Percentiles rank a stretch among this genome's conserved stretches.
These are phyloP conservation scores for Sideroxylon spinosum DNA, from an alignment of 179 eudicot genomes.

Conservation along the genomic window DNA sequence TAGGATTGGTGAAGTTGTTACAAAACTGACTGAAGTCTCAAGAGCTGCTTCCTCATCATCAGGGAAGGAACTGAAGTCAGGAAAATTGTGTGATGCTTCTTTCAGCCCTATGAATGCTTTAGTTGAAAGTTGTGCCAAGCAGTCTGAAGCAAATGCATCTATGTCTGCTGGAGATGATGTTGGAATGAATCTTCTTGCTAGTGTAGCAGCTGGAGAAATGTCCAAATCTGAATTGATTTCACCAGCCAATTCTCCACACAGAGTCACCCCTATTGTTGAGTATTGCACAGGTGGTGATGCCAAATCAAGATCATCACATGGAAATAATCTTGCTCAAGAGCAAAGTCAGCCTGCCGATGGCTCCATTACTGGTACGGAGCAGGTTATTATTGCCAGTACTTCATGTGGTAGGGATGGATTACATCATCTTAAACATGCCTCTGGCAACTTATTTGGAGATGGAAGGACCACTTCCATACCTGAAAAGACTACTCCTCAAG, in stretches of 20 bases:
- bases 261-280: slow-evolving; percentile 27
- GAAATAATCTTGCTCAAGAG: slow-evolving; percentile 15
- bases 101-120: slow-evolving; percentile 84
- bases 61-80: slow-evolving; percentile 37
- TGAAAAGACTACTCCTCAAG: slow-evolving; percentile 9
- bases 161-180: slow-evolving; percentile 60
- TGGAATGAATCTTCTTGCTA: slow-evolving; percentile 92
- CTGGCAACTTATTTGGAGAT: slow-evolving; percentile 14
- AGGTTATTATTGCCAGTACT: slow-evolving; percentile 18
- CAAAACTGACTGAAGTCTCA: slow-evolving; percentile 27
- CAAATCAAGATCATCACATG: slow-evolving; percentile 26
- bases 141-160: slow-evolving; percentile 48
- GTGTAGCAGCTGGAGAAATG: slow-evolving; percentile 89
- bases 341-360: slow-evolving; percentile 13
- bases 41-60: slow-evolving; percentile 22
- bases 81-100: slow-evolving; percentile 44
- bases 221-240: slow-evolving; percentile 43
- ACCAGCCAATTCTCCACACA: slow-evolving; percentile 45
- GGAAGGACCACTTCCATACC: slow-evolving; percentile 2
- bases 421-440: slow-evolving; percentile 6
- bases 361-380: slow-evolving; percentile 8
- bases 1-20: slow-evolving; percentile 27
- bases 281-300: slow-evolving; percentile 27
- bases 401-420: slow-evolving; percentile 18
- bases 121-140: slow-evolving; percentile 76